Conservation (phyloP, 1,284 basidiomycete species). For the Coriolopsis trogii region DNA sequence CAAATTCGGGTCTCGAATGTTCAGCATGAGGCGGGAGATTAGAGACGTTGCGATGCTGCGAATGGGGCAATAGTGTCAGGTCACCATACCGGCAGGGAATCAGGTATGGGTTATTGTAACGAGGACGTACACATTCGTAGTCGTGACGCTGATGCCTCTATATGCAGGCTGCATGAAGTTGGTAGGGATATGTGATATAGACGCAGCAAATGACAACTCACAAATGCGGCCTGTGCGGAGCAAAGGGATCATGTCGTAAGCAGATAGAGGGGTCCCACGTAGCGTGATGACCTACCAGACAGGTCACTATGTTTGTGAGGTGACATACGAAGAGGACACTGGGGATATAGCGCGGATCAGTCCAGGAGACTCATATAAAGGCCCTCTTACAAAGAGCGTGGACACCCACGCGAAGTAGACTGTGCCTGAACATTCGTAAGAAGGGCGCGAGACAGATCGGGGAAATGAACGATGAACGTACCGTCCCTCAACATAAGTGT, state of each 20-base stretch:
- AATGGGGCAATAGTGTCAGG: not conserved
- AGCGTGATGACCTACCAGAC: constrained; percentile 1
- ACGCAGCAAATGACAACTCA: no score
- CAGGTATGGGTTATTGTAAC: not conserved
- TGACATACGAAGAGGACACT: constrained; percentile 10
- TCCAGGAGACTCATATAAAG: not conserved
- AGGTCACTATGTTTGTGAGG: constrained; percentile 7
- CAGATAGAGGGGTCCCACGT: no score
- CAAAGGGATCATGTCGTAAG: no score
- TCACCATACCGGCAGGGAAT: not conserved
- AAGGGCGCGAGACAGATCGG: not conserved
- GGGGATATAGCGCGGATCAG: not conserved
- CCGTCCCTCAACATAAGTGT: constrained; percentile 11
- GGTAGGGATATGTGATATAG: no score
- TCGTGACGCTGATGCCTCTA: constrained; percentile 11
- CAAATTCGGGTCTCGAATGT: constrained; percentile 3
- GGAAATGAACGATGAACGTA: not conserved
- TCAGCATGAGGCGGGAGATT: constrained; percentile 9
- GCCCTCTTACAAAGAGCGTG: not conserved
- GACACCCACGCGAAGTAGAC: constrained; percentile 5
- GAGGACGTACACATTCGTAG: constrained; percentile 5
- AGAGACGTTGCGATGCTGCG: constrained; percentile 2
- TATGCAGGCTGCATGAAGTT: constrained; percentile 1
- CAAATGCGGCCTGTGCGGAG: no score
- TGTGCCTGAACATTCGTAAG: not conserved